Percentiles rank a stretch among this genome's conserved stretches.
Evolutionary conservation across 257 asterid species (phyloP).

Genomic region (Vinca minor): DNA sequence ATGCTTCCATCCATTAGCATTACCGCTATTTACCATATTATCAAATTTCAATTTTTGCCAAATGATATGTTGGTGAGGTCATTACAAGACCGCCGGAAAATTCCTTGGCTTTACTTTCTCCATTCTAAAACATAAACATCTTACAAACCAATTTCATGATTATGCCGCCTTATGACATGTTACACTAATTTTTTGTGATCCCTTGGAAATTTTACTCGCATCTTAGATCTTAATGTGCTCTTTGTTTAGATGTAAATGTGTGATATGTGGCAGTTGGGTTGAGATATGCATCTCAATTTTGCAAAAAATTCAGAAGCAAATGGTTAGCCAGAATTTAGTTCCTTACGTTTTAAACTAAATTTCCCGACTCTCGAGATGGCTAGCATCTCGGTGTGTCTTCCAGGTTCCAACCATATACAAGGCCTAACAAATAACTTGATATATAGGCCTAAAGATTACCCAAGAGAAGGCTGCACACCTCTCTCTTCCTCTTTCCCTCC

Average conservation of each 20-base stretch:
- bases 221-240: background rate
- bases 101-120: background rate
- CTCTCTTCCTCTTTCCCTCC: too few relatives aligned
- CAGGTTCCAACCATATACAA: background rate
- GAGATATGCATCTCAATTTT: background rate
- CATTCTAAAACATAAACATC: background rate
- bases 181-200: background rate
- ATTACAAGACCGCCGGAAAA: background rate
- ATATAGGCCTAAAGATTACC: too few relatives aligned
- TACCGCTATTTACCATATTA: background rate
- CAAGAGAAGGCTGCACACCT: too few relatives aligned
- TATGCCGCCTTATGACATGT: background rate
- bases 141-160: background rate
- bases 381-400: background rate
- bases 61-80: background rate
- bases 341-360: too few relatives aligned
- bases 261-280: background rate
- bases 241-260: background rate
- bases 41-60: background rate
- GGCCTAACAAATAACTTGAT: too few relatives aligned
- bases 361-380: too few relatives aligned
- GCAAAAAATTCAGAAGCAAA: background rate
- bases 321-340: background rate
- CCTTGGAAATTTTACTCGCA: background rate
- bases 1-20: conserved; percentile 2